These are phyloP conservation scores for Cryptosporidium muris DNA, from an alignment of 169 alveolate species.

Conservation along the genomic window DNA sequence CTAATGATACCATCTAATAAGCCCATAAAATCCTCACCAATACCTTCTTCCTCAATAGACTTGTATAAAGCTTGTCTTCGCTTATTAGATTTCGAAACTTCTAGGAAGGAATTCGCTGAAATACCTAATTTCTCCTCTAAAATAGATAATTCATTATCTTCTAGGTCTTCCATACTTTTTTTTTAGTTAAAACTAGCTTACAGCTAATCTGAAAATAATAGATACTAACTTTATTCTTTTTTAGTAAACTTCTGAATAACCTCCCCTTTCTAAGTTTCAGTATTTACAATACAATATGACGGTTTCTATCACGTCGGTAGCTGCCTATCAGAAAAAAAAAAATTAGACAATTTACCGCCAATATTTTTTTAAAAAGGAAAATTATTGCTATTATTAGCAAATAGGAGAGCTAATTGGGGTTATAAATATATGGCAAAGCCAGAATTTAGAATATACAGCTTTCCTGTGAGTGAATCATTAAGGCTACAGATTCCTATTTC, in stretches of 20 bases:
- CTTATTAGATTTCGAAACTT: neutral
- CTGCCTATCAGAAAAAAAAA: neutral
- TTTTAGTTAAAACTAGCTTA: too few relatives aligned
- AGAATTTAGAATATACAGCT: constrained; percentile 61
- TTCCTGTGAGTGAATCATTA: constrained; percentile 50
- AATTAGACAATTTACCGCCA: neutral
- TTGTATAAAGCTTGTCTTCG: constrained; percentile 16
- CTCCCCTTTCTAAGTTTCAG: too few relatives aligned
- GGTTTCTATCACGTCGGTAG: constrained; percentile 14
- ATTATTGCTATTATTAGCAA: neutral
- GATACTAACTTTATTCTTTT: too few relatives aligned
- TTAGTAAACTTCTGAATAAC: too few relatives aligned
- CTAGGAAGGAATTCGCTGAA: too few relatives aligned
- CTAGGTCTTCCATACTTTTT: neutral
- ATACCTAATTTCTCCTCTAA: constrained; percentile 38
- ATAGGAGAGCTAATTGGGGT: too few relatives aligned
- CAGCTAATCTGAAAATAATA: too few relatives aligned
- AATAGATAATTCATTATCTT: constrained; percentile 7
- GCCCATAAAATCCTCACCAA: constrained; percentile 55
- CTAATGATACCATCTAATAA: constrained; percentile 29
- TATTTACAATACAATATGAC: neutral
- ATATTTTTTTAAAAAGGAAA: constrained; percentile 8
- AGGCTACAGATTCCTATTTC: constrained; percentile 61
- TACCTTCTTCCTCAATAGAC: constrained; percentile 46
- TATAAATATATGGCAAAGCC: constrained; percentile 40